Conservation (phyloP, 495 filamentous ascomycete species). For the Penicillium crystallinum region DNA sequence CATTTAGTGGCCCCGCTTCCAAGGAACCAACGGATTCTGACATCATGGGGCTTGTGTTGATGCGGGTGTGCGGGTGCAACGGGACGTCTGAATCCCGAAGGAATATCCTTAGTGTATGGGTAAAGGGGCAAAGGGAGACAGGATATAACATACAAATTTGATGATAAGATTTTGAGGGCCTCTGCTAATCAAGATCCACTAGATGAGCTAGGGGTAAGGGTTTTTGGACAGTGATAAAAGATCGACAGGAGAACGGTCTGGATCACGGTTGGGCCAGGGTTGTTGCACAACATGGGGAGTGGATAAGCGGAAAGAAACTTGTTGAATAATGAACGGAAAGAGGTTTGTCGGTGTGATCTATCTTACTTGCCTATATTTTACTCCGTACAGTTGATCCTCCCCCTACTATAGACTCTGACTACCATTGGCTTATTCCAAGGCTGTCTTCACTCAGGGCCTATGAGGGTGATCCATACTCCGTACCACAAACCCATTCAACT, state of each 20-base stretch:
- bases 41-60: not conserved
- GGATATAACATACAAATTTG: not conserved
- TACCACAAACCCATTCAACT: no score
- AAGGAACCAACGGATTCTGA: not conserved
- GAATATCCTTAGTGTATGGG: no score
- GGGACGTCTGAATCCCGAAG: not conserved
- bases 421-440: no score
- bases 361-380: no score
- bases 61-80: not conserved
- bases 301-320: not conserved
- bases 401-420: no score
- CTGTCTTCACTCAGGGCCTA: no score
- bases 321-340: no score
- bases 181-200: not conserved
- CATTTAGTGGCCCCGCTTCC: not conserved
- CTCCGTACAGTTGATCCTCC: no score
- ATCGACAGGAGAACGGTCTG: slow-evolving; percentile 2
- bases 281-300: no score
- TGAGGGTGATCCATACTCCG: no score
- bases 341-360: no score
- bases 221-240: not conserved
- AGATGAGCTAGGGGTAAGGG: slow-evolving; percentile 3
- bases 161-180: not conserved
- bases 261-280: not conserved
- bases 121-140: no score